Percentiles rank a stretch among this genome's conserved stretches.
phyloP scores from a whole-genome alignment of 176 grass and related monocot species.

The Oryza glaberrima region DNA sequence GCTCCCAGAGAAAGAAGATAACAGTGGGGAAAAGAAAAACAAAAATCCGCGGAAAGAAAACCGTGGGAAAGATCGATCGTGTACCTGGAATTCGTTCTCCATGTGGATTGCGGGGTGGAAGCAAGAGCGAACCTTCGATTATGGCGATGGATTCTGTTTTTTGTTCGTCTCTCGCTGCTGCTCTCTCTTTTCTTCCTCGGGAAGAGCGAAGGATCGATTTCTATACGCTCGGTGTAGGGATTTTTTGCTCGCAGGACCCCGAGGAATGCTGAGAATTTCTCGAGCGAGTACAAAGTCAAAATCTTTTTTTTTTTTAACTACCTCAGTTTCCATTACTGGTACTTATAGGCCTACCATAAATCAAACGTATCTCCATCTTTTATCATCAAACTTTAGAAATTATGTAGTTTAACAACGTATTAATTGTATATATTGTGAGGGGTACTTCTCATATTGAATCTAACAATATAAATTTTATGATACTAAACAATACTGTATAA shows the following conservation, averaged over 20 bases:
- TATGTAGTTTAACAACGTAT: no score
- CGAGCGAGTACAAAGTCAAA: neutral
- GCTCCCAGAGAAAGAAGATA: neutral
- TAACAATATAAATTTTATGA: no score
- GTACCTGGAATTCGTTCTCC: slow-evolving; percentile 54
- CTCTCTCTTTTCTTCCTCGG: neutral
- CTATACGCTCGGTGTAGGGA: neutral
- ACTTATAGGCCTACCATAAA: no score
- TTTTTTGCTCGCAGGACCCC: neutral
- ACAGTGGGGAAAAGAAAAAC: neutral
- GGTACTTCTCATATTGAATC: no score
- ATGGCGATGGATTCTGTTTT: neutral
- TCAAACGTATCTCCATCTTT: no score
- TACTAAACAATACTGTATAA: no score
- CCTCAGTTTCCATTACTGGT: no score
- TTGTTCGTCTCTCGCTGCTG: no score
- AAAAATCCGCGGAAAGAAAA: neutral
- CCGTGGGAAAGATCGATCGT: neutral
- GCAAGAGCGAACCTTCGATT: neutral
- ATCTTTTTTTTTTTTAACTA: no score
- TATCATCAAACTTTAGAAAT: no score
- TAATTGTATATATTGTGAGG: no score
- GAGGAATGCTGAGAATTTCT: neutral
- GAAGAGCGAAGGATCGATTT: no score
- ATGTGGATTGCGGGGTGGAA: neutral